Base-by-base conservation (phyloP, 2,329 filamentous ascomycete species). In the Alternaria arborescens region DNA sequence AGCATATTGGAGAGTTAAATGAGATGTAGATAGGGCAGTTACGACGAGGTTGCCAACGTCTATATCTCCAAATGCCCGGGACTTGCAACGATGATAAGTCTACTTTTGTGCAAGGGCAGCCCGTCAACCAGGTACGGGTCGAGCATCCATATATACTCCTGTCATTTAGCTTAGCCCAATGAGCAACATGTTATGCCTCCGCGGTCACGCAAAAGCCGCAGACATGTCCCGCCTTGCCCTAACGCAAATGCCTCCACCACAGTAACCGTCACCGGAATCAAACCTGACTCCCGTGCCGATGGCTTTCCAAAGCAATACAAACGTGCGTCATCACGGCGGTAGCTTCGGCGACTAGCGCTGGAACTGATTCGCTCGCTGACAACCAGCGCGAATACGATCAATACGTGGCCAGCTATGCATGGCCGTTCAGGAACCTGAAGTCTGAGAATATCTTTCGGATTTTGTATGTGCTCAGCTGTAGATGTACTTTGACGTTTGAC, bases 1-100 rank as follows among this genome's bases (percentile, higher is more conserved):
- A 72, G 28, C 71, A 73, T 75, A 4, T 34, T 66, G 52, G 40
- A n/a, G 38, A 42, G 34, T 30, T 42, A 18, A 20, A 22, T 14
- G 12, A 5, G 42, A 22, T 22, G 26, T 51, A 16, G 20, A 46
- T 5, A 24, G 28, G 40, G 24, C 24, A 42, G 26, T 16, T 16
- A 34, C 20, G 20, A 51, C 14, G 44, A 50, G 44, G 44, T 14
- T 34, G 14, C 28, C 41, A 18, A 46, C 12, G 58, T 47, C 36
- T 41, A 47, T 52, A 28, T 46, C 16, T 10, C 24, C 34, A 26
- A 18, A 5, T 14, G 14, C 26, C 32, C 22, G 34, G 44, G 32
- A 22, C 30, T 40, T 18, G 26, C 14, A 28, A 38, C 36, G 26
- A 28, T 20, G 34, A 32, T 34, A 28, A 41, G 32, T 30, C 14